phyloP scores from a whole-genome alignment of 2,329 filamentous ascomycete genomes.

The Hypomyces rosellus region DNA sequence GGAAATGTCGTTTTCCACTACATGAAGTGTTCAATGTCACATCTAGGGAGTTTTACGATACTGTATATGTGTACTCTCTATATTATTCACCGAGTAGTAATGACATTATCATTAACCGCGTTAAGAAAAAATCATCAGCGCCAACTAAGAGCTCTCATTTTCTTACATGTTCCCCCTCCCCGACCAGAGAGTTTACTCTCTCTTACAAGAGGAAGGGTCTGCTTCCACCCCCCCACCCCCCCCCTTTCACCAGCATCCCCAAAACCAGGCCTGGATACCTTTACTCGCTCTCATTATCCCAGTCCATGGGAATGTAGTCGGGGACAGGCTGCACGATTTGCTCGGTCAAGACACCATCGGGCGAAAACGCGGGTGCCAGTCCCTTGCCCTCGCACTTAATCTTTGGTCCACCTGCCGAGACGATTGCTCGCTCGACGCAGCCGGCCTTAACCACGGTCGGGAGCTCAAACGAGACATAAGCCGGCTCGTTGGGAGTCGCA shows the following conservation, averaged over 20 bases:
- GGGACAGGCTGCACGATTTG: not conserved
- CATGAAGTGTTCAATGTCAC: too few relatives aligned
- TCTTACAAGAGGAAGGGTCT: too few relatives aligned
- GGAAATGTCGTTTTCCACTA: too few relatives aligned
- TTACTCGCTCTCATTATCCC: not conserved
- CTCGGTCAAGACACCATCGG: not conserved
- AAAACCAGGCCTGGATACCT: not conserved
- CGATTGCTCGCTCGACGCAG: constrained; percentile 6
- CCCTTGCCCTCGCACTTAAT: not conserved
- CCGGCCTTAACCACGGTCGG: not conserved
- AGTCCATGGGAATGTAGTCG: not conserved
- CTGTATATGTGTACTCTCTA: too few relatives aligned
- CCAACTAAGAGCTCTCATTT: too few relatives aligned
- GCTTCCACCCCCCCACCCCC: too few relatives aligned
- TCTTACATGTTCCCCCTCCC: too few relatives aligned
- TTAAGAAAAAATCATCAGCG: too few relatives aligned
- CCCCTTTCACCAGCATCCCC: not conserved
- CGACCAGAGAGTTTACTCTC: too few relatives aligned
- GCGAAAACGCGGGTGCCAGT: not conserved
- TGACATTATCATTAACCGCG: too few relatives aligned
- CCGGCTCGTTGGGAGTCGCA: not conserved
- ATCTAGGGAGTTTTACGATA: too few relatives aligned
- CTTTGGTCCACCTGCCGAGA: constrained; percentile 3
- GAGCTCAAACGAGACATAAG: not conserved
- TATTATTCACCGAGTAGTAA: too few relatives aligned